These are phyloP conservation scores for Phytophthora chlamydospora DNA, from an alignment of 352 stramenopile species.

Conservation along the genomic window DNA sequence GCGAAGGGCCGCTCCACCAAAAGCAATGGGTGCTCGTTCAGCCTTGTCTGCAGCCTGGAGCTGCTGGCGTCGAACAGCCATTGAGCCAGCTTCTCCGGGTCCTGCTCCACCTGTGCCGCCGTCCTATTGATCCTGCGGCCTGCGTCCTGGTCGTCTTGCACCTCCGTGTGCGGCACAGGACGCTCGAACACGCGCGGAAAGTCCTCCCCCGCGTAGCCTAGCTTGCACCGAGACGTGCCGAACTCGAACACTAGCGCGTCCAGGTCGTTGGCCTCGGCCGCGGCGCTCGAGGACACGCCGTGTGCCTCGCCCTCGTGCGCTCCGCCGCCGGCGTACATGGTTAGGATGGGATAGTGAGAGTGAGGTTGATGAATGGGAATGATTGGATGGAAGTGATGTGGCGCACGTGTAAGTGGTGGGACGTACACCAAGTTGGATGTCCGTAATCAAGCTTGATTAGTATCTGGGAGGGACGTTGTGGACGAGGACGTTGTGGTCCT, in stretches of 20 bases:
- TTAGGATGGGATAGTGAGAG: neutral
- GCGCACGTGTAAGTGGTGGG: too few relatives aligned
- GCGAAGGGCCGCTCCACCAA: constrained; percentile 72
- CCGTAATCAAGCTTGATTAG: too few relatives aligned
- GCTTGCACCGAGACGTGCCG: constrained; percentile 73
- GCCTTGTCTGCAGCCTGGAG: constrained; percentile 51
- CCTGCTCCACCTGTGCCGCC: constrained; percentile 59
- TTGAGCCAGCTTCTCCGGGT: constrained; percentile 64
- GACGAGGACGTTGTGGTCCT: constrained; percentile 49
- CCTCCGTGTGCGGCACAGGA: constrained; percentile 27
- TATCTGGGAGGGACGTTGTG: too few relatives aligned
- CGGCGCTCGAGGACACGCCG: constrained; percentile 47
- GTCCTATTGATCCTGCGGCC: constrained; percentile 11
- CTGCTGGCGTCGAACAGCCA: constrained; percentile 71
- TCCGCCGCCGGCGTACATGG: constrained; percentile 45
- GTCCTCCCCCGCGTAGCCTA: constrained; percentile 90
- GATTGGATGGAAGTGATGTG: neutral
- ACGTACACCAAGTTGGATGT: too few relatives aligned
- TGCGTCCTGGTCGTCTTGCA: constrained; percentile 25
- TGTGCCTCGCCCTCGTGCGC: constrained; percentile 43
- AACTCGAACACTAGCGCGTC: constrained; percentile 85
- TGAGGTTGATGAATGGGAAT: neutral
- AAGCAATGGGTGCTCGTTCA: constrained; percentile 72
- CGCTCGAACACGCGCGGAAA: constrained; percentile 79
- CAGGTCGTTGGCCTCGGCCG: constrained; percentile 73